phyloP scores from a whole-genome alignment of 2,329 filamentous ascomycete species.

The Monosporascus sp. region DNA sequence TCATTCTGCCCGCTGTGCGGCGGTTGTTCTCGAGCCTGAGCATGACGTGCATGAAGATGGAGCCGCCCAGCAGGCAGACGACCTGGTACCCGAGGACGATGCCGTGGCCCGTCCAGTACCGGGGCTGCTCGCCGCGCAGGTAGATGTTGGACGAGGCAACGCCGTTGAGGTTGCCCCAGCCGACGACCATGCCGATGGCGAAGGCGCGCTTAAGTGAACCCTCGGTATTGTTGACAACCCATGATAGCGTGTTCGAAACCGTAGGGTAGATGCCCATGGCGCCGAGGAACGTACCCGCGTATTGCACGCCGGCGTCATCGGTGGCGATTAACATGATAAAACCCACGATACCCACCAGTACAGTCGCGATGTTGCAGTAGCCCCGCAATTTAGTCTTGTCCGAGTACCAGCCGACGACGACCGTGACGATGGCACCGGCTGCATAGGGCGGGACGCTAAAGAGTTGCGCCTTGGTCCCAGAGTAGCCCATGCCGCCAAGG shows the following conservation, averaged over 20 bases:
- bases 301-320: conserved; percentile 61
- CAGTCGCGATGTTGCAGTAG: conserved; percentile 70
- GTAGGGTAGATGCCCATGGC: conserved; percentile 85
- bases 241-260: conserved; percentile 81
- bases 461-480: conserved; percentile 52
- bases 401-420: conserved; percentile 67
- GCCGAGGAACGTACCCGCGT: conserved; percentile 78
- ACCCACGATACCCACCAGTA: conserved; percentile 66
- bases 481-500: conserved; percentile 49
- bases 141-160: conserved; percentile 82
- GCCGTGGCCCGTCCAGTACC: conserved; percentile 68
- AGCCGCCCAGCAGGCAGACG: conserved; percentile 64
- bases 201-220: conserved; percentile 89
- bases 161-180: conserved; percentile 89
- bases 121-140: conserved; percentile 45
- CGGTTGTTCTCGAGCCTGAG: conserved; percentile 65
- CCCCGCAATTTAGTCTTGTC: conserved; percentile 71
- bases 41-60: conserved; percentile 56
- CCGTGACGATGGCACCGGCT: conserved; percentile 62
- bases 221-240: conserved; percentile 84
- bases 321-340: conserved; percentile 75
- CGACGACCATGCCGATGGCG: conserved; percentile 81
- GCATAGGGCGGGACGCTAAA: conserved; percentile 74
- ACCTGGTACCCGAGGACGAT: conserved; percentile 69
- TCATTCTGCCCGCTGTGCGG: conserved; percentile 56